Conservation (phyloP, 768 basidiomycete genomes). For the Mycena rebaudengoi region DNA sequence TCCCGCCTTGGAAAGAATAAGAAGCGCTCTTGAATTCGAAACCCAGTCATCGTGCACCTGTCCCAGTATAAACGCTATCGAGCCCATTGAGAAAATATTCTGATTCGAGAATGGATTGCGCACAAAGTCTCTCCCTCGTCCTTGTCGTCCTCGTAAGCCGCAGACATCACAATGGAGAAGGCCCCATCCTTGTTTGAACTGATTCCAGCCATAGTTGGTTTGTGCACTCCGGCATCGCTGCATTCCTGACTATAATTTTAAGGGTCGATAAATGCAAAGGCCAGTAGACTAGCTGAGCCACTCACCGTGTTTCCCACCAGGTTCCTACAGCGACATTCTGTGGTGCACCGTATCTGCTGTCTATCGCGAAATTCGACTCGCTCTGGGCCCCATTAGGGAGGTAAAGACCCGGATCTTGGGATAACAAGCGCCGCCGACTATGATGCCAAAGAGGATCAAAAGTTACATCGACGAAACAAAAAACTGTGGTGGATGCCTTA, state of each 20-base stretch:
- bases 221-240: conserved; percentile 5
- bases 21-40: too few species aligned
- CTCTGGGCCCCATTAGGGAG: background rate
- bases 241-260: background rate
- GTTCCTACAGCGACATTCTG: background rate
- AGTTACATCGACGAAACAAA: too few species aligned
- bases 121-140: conserved; percentile 18
- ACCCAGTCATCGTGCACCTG: too few species aligned
- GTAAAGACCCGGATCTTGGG: background rate
- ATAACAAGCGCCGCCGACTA: conserved; percentile 5
- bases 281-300: background rate
- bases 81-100: background rate
- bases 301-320: conserved; percentile 2
- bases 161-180: conserved; percentile 13
- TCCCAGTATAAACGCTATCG: conserved; percentile 3
- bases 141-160: background rate
- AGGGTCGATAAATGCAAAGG: background rate
- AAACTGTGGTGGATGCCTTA: too few species aligned
- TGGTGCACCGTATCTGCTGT: background rate
- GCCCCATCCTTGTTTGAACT: conserved; percentile 6
- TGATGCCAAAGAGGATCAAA: too few species aligned
- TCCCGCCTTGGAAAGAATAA: background rate
- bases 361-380: background rate
- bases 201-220: conserved; percentile 4
- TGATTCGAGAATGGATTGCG: background rate